Conservation (phyloP, 2,329 filamentous ascomycete species). For the Calonectria pseudoturangicola region DNA sequence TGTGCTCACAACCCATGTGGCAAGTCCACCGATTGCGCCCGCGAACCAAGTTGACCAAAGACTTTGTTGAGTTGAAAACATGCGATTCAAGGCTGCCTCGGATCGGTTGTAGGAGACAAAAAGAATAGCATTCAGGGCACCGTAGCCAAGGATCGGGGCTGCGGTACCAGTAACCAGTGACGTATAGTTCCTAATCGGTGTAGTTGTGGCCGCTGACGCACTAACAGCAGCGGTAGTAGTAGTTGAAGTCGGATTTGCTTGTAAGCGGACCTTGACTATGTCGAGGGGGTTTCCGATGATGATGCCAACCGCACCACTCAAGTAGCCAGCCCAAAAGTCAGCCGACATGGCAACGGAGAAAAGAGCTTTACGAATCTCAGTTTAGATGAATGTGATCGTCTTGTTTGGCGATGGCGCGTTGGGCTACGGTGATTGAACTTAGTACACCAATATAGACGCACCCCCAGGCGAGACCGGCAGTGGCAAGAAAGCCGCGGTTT, state of each 20-base stretch:
- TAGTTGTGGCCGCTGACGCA: slow-evolving; percentile 34
- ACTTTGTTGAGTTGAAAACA: slow-evolving; percentile 62
- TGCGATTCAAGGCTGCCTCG: slow-evolving; percentile 75
- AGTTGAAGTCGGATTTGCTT: slow-evolving; percentile 69
- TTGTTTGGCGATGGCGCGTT: slow-evolving; percentile 46
- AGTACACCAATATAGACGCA: slow-evolving; percentile 51
- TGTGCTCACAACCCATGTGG: slow-evolving; percentile 89
- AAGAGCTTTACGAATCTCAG: slow-evolving; percentile 32
- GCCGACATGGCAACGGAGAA: slow-evolving; percentile 77
- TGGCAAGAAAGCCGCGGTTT: slow-evolving; percentile 48
- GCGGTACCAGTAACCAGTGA: slow-evolving; percentile 79
- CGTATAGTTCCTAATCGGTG: slow-evolving; percentile 54
- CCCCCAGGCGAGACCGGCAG: slow-evolving; percentile 51
- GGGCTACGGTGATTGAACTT: slow-evolving; percentile 49
- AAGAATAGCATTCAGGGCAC: slow-evolving; percentile 91
- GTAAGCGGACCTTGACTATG: slow-evolving; percentile 78
- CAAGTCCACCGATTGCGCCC: slow-evolving; percentile 87
- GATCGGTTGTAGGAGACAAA: slow-evolving; percentile 94
- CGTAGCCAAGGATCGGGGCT: slow-evolving; percentile 91
- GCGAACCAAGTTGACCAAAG: slow-evolving; percentile 85
- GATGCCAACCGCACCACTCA: slow-evolving; percentile 90
- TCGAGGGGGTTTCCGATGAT: slow-evolving; percentile 92
- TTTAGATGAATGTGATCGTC: slow-evolving; percentile 37
- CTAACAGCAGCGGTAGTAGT: slow-evolving; percentile 30
- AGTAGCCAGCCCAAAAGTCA: slow-evolving; percentile 95